phyloP scores from a whole-genome alignment of 2,329 filamentous ascomycete genomes.

The Alternaria burnsii region DNA sequence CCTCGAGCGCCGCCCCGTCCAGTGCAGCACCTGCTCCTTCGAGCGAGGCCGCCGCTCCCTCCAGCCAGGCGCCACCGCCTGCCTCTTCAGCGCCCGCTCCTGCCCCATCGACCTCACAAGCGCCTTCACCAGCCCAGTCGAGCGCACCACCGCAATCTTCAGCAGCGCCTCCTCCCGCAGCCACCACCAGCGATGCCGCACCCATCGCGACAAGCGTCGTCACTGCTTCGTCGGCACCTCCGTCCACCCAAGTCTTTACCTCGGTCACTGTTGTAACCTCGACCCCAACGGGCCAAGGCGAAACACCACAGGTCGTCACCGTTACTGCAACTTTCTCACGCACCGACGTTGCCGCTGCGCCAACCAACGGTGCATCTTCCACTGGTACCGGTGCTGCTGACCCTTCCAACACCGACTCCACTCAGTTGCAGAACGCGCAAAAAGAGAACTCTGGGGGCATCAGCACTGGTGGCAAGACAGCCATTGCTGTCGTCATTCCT shows the following conservation, averaged over 20 bases:
- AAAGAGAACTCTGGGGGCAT: constrained; percentile 55
- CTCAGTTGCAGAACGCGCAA: constrained; percentile 21
- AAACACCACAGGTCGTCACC: constrained; percentile 29
- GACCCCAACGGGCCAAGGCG: constrained; percentile 24
- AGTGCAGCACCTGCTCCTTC: constrained; percentile 29
- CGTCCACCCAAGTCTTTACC: constrained; percentile 29
- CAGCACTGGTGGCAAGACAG: constrained; percentile 74
- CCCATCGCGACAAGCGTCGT: constrained; percentile 25
- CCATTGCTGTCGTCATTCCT: constrained; percentile 91
- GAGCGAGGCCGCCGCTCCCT: constrained; percentile 23
- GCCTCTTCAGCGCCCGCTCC: constrained; percentile 10
- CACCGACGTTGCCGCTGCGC: constrained; percentile 10
- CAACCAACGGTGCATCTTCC: constrained; percentile 13
- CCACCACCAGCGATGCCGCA: constrained; percentile 1
- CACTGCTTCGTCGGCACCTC: constrained; percentile 35
- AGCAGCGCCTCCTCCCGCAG: constrained; percentile 7
- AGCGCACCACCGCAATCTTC: constrained; percentile 21
- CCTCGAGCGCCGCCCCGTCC: constrained; percentile 21
- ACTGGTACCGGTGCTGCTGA: constrained; percentile 12
- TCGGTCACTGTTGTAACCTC: constrained; percentile 36
- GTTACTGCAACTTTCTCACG: constrained; percentile 26
- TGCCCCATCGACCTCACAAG: constrained; percentile 16
- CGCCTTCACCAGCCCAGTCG: constrained; percentile 19
- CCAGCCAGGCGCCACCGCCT: constrained; percentile 5
- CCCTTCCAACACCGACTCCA: constrained; percentile 20